Base-by-base conservation (phyloP, 1,284 basidiomycete genomes). In the Athelia psychrophila region DNA sequence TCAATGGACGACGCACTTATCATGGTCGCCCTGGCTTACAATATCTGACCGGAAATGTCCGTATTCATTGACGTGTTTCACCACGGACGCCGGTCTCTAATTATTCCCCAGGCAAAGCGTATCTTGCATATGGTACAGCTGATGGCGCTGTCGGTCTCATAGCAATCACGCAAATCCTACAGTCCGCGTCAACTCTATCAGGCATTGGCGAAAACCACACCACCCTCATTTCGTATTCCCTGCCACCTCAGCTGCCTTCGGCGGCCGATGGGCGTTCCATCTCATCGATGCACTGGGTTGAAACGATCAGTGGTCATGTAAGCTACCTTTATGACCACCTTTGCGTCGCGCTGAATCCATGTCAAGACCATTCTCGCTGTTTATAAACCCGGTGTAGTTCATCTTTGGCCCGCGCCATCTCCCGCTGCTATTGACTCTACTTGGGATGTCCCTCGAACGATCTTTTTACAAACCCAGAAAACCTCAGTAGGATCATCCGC, bases 1-100 rank as follows among this genome's bases (percentile, higher is more conserved):
- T 27, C 66, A 76, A 22, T 88, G 86, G 84, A 69, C 88, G n/a
- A 81, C 74, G 9, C 74, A 79, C 55, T 56, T 85, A 22, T 68
- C 80, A 1, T 83, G 84, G 57, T 78, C 82, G 4, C 60, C 72
- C 18, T 88, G 85, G 84, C 64, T 24, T 10, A n/a, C 38, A 42
- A 6, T 23, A 42, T 23, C 27, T 30, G 38, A 23, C 6, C 38
- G 38, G 6, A 16, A 23, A 18, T 42, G 38, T 42, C 18, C 22
- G 22, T 42, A 23, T 42, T n/a, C 38, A n/a, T 10, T 42, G 6
- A 30, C 13, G 13, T 23, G 22, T 18, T 42, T 42, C n/a, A 42
- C 6, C 22, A 19, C 22, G 16, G 38, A 18, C 22, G 6, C 38
- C 8, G 38, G 6, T 42, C 18, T 23, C 24, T 23, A 18, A 18